phyloP scores from a whole-genome alignment of 371 early-diverging fungal genomes.

The Apophysomyces variabilis region DNA sequence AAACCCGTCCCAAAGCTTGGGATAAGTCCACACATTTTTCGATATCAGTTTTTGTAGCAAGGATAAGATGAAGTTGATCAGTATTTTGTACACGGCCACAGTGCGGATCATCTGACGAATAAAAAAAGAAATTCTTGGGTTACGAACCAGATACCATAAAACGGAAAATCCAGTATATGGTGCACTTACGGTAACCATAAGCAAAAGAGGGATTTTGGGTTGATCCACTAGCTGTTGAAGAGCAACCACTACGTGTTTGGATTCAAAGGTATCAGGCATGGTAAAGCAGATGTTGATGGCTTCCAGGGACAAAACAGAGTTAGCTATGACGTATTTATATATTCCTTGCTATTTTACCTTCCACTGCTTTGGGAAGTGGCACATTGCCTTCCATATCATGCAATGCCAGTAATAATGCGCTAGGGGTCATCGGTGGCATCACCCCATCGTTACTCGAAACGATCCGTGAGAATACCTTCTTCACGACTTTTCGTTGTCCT shows the following conservation, averaged over 20 bases:
- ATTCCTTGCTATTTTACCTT: slow-evolving; percentile 39
- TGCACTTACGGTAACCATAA: slow-evolving; percentile 71
- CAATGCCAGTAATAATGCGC: slow-evolving; percentile 34
- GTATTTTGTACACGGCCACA: slow-evolving; percentile 62
- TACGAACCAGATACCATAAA: not conserved
- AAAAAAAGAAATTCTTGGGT: not conserved
- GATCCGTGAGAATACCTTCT: slow-evolving; percentile 62
- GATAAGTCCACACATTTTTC: slow-evolving; percentile 72
- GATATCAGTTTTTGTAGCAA: slow-evolving; percentile 64
- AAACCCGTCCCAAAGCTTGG: slow-evolving; percentile 82
- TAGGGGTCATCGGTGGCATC: slow-evolving; percentile 26
- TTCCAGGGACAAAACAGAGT: slow-evolving; percentile 19
- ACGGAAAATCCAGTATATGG: no score
- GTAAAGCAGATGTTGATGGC: slow-evolving; percentile 76
- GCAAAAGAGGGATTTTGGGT: slow-evolving; percentile 66
- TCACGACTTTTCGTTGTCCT: slow-evolving; percentile 57
- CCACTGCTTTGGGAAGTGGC: slow-evolving; percentile 45
- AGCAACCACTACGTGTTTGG: slow-evolving; percentile 68
- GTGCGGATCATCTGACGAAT: slow-evolving; percentile 60
- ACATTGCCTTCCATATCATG: slow-evolving; percentile 41
- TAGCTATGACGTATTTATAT: not conserved
- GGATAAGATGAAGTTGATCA: slow-evolving; percentile 60
- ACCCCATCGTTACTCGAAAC: slow-evolving; percentile 41
- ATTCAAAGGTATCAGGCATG: slow-evolving; percentile 65
- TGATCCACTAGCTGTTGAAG: slow-evolving; percentile 70